Evolutionary conservation across 148 eudicot genomes (phyloP).

Genomic region (Silene latifolia): DNA sequence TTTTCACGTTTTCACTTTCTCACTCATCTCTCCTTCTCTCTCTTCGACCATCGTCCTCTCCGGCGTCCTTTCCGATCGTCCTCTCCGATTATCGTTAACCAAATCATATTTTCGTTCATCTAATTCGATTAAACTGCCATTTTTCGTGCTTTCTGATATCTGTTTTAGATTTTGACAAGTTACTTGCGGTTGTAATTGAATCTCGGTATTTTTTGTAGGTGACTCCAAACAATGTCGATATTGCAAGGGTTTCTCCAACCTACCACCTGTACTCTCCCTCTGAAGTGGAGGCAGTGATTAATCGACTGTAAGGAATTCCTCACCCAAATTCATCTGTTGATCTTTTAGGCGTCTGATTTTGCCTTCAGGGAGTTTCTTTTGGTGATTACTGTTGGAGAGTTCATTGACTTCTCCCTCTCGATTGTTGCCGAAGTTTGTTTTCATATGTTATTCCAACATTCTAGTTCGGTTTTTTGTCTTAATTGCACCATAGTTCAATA

Average conservation of each 20-base stretch:
- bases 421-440: neutral
- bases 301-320: conserved; percentile 52
- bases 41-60: no score
- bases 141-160: neutral
- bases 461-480: neutral
- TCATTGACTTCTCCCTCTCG: neutral
- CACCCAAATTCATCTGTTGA: neutral
- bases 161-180: neutral
- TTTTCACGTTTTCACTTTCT: no score
- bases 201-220: conserved; percentile 44
- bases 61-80: no score
- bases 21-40: no score
- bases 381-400: neutral
- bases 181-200: neutral
- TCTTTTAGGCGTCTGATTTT: neutral
- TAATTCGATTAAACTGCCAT: no score
- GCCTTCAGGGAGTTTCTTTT: neutral
- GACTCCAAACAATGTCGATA: conserved; percentile 95
- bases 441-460: conserved; percentile 9
- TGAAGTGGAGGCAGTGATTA: conserved; percentile 88
- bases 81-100: no score
- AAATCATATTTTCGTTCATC: no score
- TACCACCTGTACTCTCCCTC: conserved; percentile 91
- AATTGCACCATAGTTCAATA: conserved; percentile 3
- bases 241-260: conserved; percentile 87